A percentile compares a stretch with the other conserved stretches of the same genome.
Conservation (phyloP, 768 basidiomycete genomes). For the Tricholoma matsutake region DNA sequence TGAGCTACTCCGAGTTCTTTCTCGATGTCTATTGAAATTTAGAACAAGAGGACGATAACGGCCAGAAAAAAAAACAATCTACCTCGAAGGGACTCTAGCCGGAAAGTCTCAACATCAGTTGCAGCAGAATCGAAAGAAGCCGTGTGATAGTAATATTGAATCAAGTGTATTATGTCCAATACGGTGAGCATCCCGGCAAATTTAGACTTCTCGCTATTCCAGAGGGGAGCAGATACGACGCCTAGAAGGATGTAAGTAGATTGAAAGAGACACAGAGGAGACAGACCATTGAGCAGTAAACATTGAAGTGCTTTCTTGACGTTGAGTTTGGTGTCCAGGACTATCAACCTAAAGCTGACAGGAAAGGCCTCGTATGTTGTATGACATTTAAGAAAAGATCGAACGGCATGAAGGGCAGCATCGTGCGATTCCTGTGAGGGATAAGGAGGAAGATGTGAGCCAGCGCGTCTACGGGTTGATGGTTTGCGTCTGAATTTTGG, state of each 20-base stretch:
- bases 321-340: conserved; percentile 92
- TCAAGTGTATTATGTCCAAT: conserved; percentile 98
- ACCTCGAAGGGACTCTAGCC: conserved; percentile 88
- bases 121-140: conserved; percentile 82
- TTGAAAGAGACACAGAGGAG: conserved; percentile 5
- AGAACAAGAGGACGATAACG: conserved; percentile 6
- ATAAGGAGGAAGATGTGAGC: conserved; percentile 57
- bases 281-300: conserved; percentile 72
- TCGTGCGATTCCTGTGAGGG: conserved; percentile 63
- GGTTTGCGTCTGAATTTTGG: conserved; percentile 50
- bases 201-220: conserved; percentile 90
- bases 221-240: conserved; percentile 95
- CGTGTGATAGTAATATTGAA: conserved; percentile 95
- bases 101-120: conserved; percentile 89
- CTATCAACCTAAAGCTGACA: conserved; percentile 93
- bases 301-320: conserved; percentile 94
- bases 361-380: conserved; percentile 97
- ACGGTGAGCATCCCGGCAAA: conserved; percentile 99
- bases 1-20: conserved; percentile 87
- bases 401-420: conserved; percentile 64
- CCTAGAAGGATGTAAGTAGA: conserved; percentile 44
- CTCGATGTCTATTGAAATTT: conserved; percentile 73
- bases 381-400: conserved; percentile 78
- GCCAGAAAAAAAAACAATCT: conserved; percentile 10
- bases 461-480: conserved; percentile 56